Conservation (phyloP, 257 asterid genomes). For the Cynanchum wilfordii region DNA sequence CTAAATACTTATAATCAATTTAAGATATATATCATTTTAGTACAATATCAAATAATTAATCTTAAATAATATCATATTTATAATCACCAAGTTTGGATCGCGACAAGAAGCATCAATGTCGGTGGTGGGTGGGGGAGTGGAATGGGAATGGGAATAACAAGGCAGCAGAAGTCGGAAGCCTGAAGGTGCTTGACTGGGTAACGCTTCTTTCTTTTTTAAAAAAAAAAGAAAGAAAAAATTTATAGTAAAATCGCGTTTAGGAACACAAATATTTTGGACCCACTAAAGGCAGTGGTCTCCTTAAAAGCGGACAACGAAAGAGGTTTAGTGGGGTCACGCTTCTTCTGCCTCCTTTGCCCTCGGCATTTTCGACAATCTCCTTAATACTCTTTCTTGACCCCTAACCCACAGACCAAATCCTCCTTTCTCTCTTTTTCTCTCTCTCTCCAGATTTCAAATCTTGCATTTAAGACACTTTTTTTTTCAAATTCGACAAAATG, state of each 20-base stretch:
- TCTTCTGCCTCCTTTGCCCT: slow-evolving; percentile 23
- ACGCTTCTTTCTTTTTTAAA: neutral
- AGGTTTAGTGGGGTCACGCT: slow-evolving; percentile 28
- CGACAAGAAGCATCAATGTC: too few species aligned
- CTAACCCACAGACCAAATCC: slow-evolving; percentile 23
- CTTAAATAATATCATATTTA: too few species aligned
- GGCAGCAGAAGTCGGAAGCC: too few species aligned
- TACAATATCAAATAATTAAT: too few species aligned
- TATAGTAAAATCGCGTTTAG: neutral
- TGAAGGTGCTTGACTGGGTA: neutral
- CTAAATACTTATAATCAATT: too few species aligned
- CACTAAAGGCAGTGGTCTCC: slow-evolving; percentile 22
- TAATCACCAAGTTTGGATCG: too few species aligned
- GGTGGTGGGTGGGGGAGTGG: slow-evolving; percentile 11
- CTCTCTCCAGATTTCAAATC: neutral
- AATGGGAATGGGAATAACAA: too few species aligned
- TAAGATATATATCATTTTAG: too few species aligned
- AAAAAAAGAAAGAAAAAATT: too few species aligned
- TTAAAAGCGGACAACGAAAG: slow-evolving; percentile 23
- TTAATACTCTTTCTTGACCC: slow-evolving; percentile 15
- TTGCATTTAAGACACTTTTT: neutral
- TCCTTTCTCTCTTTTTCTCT: slow-evolving; percentile 13
- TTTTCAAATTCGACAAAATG: too few species aligned
- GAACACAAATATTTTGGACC: slow-evolving; percentile 14
- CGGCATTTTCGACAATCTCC: slow-evolving; percentile 21